Conservation (phyloP, 1,139 yeast species). For the Saccharomyces hybrid region DNA sequence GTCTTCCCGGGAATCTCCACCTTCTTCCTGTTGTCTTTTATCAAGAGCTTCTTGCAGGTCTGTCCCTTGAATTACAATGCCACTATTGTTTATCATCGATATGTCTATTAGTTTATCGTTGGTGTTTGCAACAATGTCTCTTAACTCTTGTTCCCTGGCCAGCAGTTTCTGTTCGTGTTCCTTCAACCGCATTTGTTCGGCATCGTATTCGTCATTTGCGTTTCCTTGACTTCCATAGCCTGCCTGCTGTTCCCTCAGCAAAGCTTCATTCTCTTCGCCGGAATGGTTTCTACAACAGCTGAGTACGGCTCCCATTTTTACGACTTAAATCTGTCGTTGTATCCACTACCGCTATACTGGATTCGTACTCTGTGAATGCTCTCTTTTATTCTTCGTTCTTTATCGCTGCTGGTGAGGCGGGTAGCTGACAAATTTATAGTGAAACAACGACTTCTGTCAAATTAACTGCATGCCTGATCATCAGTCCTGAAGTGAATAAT, state of each 20-base stretch:
- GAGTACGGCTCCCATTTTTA: conserved; percentile 8
- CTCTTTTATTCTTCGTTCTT: neutral
- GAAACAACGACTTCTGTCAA: neutral
- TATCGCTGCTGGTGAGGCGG: neutral
- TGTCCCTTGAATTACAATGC: conserved; percentile 27
- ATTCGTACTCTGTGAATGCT: neutral
- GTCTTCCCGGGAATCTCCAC: conserved; percentile 1
- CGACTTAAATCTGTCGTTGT: neutral
- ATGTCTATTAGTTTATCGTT: conserved; percentile 34
- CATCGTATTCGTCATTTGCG: conserved; percentile 14
- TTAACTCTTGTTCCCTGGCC: conserved; percentile 32
- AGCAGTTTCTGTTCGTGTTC: conserved; percentile 27
- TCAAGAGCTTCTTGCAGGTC: conserved; percentile 13
- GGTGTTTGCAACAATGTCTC: conserved; percentile 35
- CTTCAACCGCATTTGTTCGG: conserved; percentile 22
- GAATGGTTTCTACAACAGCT: conserved; percentile 10
- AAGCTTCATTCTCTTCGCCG: conserved; percentile 22
- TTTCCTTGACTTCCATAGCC: conserved; percentile 25
- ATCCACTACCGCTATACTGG: neutral
- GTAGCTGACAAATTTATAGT: neutral
- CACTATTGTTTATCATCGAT: conserved; percentile 32
- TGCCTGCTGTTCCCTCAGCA: conserved; percentile 27
- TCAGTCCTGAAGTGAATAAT: neutral
- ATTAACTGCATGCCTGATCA: neutral
- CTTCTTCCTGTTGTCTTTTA: neutral